Conservation (phyloP, 345 rosid genomes). For the Acer campestre region DNA sequence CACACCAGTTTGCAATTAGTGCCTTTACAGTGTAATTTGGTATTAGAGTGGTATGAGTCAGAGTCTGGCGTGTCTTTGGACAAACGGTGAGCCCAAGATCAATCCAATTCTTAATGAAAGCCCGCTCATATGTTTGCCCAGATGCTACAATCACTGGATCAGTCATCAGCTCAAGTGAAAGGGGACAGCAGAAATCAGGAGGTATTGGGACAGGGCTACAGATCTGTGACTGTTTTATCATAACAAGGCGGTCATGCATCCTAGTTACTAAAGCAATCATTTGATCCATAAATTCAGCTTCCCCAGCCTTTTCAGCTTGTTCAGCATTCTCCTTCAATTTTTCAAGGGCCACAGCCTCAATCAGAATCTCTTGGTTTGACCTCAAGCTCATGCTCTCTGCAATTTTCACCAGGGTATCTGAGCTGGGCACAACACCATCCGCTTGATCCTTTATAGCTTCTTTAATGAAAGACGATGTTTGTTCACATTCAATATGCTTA, state of each 20-base stretch:
- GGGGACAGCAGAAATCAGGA: constrained; percentile 95
- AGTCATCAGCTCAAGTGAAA: constrained; percentile 94
- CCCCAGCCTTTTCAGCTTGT: constrained; percentile 75
- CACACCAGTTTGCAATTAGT: constrained; percentile 92
- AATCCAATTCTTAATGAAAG: constrained; percentile 89
- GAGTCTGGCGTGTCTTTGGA: constrained; percentile 88
- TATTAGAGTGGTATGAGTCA: constrained; percentile 75
- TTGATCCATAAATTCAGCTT: constrained; percentile 76
- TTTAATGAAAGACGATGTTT: constrained; percentile 58
- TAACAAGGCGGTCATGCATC: constrained; percentile 78
- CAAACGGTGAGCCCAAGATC: constrained; percentile 91
- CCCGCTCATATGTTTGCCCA: constrained; percentile 94
- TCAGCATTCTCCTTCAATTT: constrained; percentile 92
- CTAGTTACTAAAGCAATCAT: constrained; percentile 62
- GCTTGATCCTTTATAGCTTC: constrained; percentile 63
- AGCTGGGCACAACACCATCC: constrained; percentile 58
- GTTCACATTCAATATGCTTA: constrained; percentile 57
- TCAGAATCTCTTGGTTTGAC: constrained; percentile 88
- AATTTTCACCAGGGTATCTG: constrained; percentile 69
- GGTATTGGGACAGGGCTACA: constrained; percentile 82
- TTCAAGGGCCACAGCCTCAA: constrained; percentile 94
- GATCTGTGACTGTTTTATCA: constrained; percentile 74
- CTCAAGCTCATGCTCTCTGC: constrained; percentile 72
- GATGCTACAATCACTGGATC: constrained; percentile 96
- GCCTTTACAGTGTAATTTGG: constrained; percentile 99